Percentiles rank a stretch among this genome's conserved stretches.
Conservation (phyloP, 2,329 filamentous ascomycete species). For the Aureobasidium sp. region DNA sequence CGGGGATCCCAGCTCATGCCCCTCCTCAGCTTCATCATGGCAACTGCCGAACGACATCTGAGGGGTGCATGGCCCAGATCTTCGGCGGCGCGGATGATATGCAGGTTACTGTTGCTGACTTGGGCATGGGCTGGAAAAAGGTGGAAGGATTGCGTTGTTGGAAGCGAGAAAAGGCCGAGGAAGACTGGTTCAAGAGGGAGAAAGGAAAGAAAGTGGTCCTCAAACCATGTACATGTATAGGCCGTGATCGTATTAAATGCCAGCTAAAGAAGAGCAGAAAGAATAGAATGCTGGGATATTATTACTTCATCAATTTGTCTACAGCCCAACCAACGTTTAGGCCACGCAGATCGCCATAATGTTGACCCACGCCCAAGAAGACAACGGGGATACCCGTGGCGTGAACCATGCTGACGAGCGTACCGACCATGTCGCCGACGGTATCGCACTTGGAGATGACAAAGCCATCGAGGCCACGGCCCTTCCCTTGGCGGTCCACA, state of each 20-base stretch:
- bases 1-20: not conserved
- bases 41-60: not conserved
- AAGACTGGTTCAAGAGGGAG: not conserved
- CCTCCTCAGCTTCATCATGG: not conserved
- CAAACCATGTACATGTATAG: not conserved
- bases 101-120: not conserved
- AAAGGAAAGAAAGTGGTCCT: not conserved
- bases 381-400: slow-evolving; percentile 93
- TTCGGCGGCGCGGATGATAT: not conserved
- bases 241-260: slow-evolving; percentile 5
- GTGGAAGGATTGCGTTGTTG: not conserved
- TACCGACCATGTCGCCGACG: slow-evolving; percentile 97
- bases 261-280: not conserved
- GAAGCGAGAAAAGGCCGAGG: not conserved
- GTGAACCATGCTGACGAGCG: slow-evolving; percentile 93
- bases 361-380: slow-evolving; percentile 71
- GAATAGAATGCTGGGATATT: not conserved
- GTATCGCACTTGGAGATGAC: slow-evolving; percentile 99
- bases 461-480: slow-evolving; percentile 83
- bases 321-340: slow-evolving; percentile 60
- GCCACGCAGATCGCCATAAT: slow-evolving; percentile 59
- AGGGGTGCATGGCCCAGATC: not conserved
- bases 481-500: slow-evolving; percentile 39
- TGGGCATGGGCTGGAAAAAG: not conserved
- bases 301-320: slow-evolving; percentile 50